phyloP scores from a whole-genome alignment of 2,329 filamentous ascomycete genomes.

The Magnaporthiopsis incrustans region DNA sequence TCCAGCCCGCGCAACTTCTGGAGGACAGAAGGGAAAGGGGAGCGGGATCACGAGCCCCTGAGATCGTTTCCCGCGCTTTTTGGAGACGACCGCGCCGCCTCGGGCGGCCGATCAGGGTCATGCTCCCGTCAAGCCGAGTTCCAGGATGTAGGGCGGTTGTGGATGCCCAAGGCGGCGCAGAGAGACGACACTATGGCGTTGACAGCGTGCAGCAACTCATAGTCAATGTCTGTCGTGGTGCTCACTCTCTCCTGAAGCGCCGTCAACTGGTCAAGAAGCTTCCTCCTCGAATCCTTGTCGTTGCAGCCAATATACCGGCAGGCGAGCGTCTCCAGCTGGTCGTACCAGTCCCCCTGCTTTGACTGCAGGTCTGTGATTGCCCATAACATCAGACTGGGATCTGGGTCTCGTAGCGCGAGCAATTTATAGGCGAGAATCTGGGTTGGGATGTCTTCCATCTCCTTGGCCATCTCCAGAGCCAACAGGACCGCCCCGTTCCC shows the following conservation, averaged over 20 bases:
- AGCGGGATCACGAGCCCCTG: too few relatives aligned
- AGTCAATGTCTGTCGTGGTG: background rate
- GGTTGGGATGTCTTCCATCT: conserved; percentile 6
- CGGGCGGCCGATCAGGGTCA: too few relatives aligned
- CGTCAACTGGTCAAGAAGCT: conserved; percentile 1
- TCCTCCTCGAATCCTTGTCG: conserved; percentile 5
- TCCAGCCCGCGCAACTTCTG: too few relatives aligned
- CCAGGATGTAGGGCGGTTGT: background rate
- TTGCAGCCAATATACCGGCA: conserved; percentile 13
- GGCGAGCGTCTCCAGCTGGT: background rate
- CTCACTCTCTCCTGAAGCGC: conserved; percentile 1
- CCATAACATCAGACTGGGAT: conserved; percentile 1
- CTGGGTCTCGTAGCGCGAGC: conserved; percentile 3
- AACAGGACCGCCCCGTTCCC: background rate
- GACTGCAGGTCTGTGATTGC: background rate
- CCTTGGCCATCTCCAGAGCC: background rate
- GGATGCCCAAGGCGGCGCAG: background rate
- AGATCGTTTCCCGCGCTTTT: too few relatives aligned
- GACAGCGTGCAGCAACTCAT: background rate
- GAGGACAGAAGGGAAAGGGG: too few relatives aligned
- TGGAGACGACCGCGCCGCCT: too few relatives aligned
- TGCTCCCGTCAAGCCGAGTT: background rate
- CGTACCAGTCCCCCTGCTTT: conserved; percentile 1
- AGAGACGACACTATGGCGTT: background rate
- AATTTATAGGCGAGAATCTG: conserved; percentile 8